These are phyloP conservation scores for Akebia trifoliata DNA, from an alignment of 164 flowering plant species.

Conservation along the genomic window DNA sequence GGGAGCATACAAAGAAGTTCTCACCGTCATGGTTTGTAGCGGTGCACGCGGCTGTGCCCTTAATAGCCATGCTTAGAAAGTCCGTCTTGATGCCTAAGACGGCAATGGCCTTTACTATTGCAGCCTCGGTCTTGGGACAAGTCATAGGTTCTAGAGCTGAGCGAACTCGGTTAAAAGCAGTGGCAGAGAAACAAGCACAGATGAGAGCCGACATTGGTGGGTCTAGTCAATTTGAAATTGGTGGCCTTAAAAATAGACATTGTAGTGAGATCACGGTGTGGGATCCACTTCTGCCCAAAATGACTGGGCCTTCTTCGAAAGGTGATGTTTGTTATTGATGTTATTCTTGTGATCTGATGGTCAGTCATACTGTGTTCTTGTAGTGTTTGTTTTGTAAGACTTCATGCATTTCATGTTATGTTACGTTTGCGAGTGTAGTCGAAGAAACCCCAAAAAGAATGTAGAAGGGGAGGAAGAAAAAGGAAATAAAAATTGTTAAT, in stretches of 20 bases:
- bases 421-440: too few species aligned
- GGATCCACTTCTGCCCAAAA: constrained; percentile 34
- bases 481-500: too few species aligned
- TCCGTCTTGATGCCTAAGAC: constrained; percentile 85
- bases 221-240: constrained; percentile 13
- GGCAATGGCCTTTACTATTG: constrained; percentile 93
- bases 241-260: constrained; percentile 22
- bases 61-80: constrained; percentile 80
- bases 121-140: constrained; percentile 85
- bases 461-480: too few species aligned
- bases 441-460: too few species aligned
- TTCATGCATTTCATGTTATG: background rate
- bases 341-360: background rate
- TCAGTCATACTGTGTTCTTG: background rate
- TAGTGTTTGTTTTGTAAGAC: constrained; percentile 3
- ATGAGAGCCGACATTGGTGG: constrained; percentile 12
- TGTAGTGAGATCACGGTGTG: constrained; percentile 33
- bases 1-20: constrained; percentile 86
- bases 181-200: constrained; percentile 23
- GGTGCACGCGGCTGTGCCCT: too few species aligned
- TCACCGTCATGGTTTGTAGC: too few species aligned
- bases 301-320: constrained; percentile 26
- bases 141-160: constrained; percentile 91
- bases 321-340: constrained; percentile 32
- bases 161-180: constrained; percentile 54